These are phyloP conservation scores for Botryosphaeria dothidea DNA, from an alignment of 2,329 filamentous ascomycete genomes.

Conservation along the genomic window DNA sequence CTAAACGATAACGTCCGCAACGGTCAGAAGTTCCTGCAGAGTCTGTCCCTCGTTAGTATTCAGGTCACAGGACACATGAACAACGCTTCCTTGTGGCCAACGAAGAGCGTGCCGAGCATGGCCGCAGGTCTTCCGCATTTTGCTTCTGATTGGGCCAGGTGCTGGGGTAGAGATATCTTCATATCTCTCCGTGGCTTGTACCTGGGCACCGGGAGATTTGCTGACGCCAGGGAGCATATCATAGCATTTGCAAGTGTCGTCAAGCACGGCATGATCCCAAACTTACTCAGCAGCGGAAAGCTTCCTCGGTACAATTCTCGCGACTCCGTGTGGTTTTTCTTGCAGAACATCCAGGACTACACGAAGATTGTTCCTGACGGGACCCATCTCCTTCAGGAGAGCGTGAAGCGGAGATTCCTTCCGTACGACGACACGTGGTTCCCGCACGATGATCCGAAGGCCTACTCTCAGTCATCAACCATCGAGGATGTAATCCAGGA, in stretches of 20 bases:
- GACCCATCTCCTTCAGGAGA: constrained; percentile 69
- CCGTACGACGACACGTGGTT: constrained; percentile 98
- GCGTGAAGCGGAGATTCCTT: constrained; percentile 80
- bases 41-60: constrained; percentile 84
- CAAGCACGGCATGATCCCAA: constrained; percentile 98
- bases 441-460: constrained; percentile 72
- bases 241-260: constrained; percentile 91
- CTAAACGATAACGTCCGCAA: constrained; percentile 76
- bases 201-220: constrained; percentile 83
- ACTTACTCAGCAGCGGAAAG: constrained; percentile 82
- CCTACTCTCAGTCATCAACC: constrained; percentile 81
- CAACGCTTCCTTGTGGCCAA: constrained; percentile 87
- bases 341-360: constrained; percentile 96
- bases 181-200: constrained; percentile 93
- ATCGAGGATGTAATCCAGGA: constrained; percentile 92
- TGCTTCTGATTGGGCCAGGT: constrained; percentile 88
- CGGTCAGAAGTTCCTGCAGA: constrained; percentile 87
- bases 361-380: constrained; percentile 79
- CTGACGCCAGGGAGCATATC: constrained; percentile 91
- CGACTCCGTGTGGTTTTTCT: constrained; percentile 96
- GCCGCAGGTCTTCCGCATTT: constrained; percentile 95
- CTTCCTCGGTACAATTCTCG: constrained; percentile 91
- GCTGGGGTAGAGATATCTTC: constrained; percentile 97
- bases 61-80: constrained; percentile 89
- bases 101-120: constrained; percentile 79